These are phyloP conservation scores for Ophidiomyces ophidiicola DNA, from an alignment of 2,329 filamentous ascomycete species.

Conservation along the genomic window DNA sequence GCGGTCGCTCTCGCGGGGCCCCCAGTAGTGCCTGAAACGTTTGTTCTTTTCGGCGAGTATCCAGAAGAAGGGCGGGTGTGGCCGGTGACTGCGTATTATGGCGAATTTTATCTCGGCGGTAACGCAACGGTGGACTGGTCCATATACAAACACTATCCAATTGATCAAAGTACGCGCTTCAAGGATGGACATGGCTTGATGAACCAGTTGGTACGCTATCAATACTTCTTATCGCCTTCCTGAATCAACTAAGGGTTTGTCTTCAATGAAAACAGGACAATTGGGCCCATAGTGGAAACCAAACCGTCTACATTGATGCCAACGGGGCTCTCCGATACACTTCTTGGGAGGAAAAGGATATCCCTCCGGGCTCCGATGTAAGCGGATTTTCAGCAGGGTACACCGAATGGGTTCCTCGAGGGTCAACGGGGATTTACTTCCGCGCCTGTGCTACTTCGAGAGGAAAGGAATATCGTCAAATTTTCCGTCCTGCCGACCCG, in stretches of 20 bases:
- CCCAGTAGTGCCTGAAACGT: background rate
- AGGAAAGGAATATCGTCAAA: background rate
- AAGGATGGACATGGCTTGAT: background rate
- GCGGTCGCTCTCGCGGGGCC: background rate
- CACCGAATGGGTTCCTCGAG: background rate
- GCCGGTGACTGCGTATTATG: background rate
- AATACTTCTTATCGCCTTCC: background rate
- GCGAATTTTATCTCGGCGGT: background rate
- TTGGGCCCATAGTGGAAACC: background rate
- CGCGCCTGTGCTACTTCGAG: background rate
- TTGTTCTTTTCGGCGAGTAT: background rate
- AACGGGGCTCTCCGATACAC: constrained; percentile 2
- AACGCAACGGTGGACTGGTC: background rate
- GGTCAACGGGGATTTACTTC: background rate
- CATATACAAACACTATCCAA: background rate
- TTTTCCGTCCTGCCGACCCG: background rate
- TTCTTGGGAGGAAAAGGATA: background rate
- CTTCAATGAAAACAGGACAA: background rate
- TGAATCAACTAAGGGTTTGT: background rate
- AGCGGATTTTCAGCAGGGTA: background rate
- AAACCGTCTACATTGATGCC: constrained; percentile 2
- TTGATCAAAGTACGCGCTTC: background rate
- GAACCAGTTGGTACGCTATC: background rate
- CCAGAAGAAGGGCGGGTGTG: background rate
- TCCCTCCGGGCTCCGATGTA: background rate